phyloP scores from a whole-genome alignment of 495 filamentous ascomycete genomes.

The Friedmanniomyces simplex region DNA sequence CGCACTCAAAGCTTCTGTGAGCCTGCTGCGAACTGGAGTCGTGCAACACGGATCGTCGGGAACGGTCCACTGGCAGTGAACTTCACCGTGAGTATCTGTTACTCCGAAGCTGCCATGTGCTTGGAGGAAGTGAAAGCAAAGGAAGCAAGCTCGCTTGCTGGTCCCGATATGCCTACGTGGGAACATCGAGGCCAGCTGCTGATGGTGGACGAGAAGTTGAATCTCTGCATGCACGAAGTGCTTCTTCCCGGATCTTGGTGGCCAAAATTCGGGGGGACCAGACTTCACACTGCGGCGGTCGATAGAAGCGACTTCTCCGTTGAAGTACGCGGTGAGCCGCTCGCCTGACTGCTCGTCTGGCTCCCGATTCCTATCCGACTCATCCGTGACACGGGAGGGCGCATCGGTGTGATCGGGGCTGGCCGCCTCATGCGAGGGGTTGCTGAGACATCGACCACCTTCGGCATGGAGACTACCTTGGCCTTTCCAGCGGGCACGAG shows the following conservation, averaged over 20 bases:
- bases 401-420: not conserved
- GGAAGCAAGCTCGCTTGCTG: not conserved
- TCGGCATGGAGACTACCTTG: constrained; percentile 16
- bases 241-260: not conserved
- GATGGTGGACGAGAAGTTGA: not conserved
- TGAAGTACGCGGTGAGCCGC: not conserved
- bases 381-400: constrained; percentile 7
- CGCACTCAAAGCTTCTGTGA: not conserved
- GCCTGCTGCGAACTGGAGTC: not conserved
- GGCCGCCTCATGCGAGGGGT: constrained; percentile 1
- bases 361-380: not conserved
- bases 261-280: not conserved
- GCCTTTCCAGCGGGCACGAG: constrained; percentile 17
- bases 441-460: constrained; percentile 1
- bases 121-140: not conserved
- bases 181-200: not conserved
- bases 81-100: not conserved
- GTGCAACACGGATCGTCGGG: not conserved
- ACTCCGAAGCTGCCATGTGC: not conserved
- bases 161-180: not conserved
- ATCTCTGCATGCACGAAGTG: not conserved
- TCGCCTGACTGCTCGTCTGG: not conserved
- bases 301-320: not conserved
- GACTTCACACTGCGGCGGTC: not conserved
- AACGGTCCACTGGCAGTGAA: not conserved